Evolutionary conservation across 1,139 yeast species (phyloP).

Genomic region (Fermentozyma sake): DNA sequence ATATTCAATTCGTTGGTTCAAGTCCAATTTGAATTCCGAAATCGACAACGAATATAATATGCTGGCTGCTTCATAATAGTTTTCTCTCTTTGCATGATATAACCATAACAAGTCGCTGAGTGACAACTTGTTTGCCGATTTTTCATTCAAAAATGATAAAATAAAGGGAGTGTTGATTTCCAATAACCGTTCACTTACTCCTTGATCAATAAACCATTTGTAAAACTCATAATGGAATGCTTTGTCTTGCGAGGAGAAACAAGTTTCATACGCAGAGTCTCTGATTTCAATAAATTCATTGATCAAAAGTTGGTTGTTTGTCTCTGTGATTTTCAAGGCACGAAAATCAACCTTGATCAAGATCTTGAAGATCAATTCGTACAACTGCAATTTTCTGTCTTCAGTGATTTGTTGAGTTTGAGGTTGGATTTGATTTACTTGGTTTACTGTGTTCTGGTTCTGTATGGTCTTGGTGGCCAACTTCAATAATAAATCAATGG

Average conservation of each 20-base stretch:
- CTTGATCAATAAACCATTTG: constrained; percentile 85
- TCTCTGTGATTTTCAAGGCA: constrained; percentile 51
- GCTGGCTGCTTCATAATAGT: constrained; percentile 77
- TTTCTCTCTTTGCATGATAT: constrained; percentile 79
- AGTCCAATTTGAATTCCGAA: constrained; percentile 64
- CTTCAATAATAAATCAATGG: constrained; percentile 76
- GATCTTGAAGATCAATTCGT: constrained; percentile 69
- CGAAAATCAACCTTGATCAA: constrained; percentile 67
- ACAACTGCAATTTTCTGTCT: constrained; percentile 50
- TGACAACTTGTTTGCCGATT: constrained; percentile 60
- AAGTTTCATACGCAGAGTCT: constrained; percentile 69
- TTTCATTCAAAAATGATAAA: constrained; percentile 71
- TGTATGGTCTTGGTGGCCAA: constrained; percentile 56
- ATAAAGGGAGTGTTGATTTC: constrained; percentile 80
- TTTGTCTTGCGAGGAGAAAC: constrained; percentile 72
- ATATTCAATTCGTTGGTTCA: constrained; percentile 78
- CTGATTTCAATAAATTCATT: constrained; percentile 58
- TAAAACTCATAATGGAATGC: constrained; percentile 86
- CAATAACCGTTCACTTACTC: constrained; percentile 70
- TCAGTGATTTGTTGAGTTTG: constrained; percentile 13
- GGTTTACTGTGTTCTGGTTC: constrained; percentile 3
- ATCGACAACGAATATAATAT: constrained; percentile 71
- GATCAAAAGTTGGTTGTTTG: constrained; percentile 38
- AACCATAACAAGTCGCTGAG: constrained; percentile 86
- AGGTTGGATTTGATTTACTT: constrained; percentile 1